phyloP scores from a whole-genome alignment of 2,329 filamentous ascomycete species.

The Gnomoniopsis sp. region DNA sequence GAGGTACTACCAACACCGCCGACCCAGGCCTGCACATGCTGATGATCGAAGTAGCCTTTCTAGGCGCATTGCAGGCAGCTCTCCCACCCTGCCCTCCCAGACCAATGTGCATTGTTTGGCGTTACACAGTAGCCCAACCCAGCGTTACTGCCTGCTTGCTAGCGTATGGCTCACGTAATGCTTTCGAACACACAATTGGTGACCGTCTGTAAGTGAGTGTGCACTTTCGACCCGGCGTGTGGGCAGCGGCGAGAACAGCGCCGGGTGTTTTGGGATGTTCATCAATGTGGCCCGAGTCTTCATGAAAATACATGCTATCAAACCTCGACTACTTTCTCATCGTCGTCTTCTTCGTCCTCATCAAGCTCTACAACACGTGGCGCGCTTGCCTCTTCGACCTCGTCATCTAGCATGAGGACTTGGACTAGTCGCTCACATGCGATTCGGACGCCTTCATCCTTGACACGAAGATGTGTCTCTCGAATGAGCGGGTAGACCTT shows the following conservation, averaged over 20 bases:
- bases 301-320: constrained; percentile 22
- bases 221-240: background rate
- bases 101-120: background rate
- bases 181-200: background rate
- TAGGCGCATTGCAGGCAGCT: too few species aligned
- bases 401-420: constrained; percentile 74
- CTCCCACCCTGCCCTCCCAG: background rate
- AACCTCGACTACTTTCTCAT: constrained; percentile 54
- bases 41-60: too few species aligned
- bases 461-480: constrained; percentile 75
- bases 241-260: background rate
- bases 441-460: constrained; percentile 77
- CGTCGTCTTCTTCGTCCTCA: constrained; percentile 52
- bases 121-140: background rate
- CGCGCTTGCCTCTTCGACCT: constrained; percentile 39
- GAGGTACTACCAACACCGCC: background rate
- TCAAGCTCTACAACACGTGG: constrained; percentile 40
- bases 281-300: background rate
- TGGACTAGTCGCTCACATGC: constrained; percentile 88
- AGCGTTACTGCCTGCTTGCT: background rate
- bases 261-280: background rate
- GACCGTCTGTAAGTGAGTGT: background rate
- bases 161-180: background rate
- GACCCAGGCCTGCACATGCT: background rate
- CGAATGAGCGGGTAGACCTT: constrained; percentile 88